Conservation (phyloP, 208 protist genomes). For the Leishmania major region DNA sequence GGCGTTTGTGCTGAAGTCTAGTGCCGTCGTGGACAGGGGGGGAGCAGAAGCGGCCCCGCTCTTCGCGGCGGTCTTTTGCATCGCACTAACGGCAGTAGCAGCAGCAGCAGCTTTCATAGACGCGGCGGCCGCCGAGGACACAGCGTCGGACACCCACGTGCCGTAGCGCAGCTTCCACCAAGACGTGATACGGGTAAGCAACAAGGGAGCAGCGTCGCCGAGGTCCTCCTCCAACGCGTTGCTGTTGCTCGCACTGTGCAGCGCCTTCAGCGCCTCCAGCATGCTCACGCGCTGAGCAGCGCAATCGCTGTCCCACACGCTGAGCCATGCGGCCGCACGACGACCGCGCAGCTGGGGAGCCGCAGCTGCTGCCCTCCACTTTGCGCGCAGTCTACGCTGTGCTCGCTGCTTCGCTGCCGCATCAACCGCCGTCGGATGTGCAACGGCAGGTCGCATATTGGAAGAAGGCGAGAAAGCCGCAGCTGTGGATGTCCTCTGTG, state of each 20-base stretch:
- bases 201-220: slow-evolving; percentile 73
- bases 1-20: background rate
- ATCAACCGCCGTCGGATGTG: background rate
- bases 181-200: slow-evolving; percentile 83
- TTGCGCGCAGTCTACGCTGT: slow-evolving; percentile 4
- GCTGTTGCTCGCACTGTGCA: slow-evolving; percentile 74
- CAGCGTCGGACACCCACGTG: slow-evolving; percentile 7
- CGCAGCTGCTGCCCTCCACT: slow-evolving; percentile 24
- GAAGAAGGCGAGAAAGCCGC: background rate
- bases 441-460: background rate
- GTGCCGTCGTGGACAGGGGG: background rate
- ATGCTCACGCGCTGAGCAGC: slow-evolving; percentile 43
- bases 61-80: background rate
- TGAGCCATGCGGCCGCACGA: slow-evolving; percentile 66
- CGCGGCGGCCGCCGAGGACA: background rate
- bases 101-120: background rate
- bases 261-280: slow-evolving; percentile 61
- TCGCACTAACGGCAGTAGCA: background rate
- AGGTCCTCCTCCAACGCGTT: slow-evolving; percentile 68
- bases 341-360: slow-evolving; percentile 36
- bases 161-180: slow-evolving; percentile 84
- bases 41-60: background rate
- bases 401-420: background rate
- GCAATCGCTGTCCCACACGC: slow-evolving; percentile 71
- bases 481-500: background rate